Conservation (phyloP, 73 alveolate species). For the Paramecium tetraurelia region DNA sequence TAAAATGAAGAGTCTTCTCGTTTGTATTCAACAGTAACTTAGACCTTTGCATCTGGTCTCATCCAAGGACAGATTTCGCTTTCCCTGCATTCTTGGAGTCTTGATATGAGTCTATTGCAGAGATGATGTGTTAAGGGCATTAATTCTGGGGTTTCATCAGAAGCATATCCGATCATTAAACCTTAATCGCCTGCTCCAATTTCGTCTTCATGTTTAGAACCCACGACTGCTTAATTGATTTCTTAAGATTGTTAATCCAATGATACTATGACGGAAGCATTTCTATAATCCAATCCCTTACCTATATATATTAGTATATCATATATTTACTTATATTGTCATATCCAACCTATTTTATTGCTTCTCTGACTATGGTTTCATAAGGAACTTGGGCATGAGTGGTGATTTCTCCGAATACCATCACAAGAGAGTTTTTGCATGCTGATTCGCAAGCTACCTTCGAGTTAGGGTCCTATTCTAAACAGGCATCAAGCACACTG, state of each 20-base stretch:
- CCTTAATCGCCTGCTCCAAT: conserved; percentile 99
- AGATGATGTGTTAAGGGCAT: conserved; percentile 96
- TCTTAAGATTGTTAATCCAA: conserved; percentile 88
- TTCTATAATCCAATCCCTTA: conserved; percentile 94
- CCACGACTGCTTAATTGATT: conserved; percentile 94
- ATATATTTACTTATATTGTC: conserved; percentile 73
- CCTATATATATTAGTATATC: background rate
- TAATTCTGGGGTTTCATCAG: conserved; percentile 92
- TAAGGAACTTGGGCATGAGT: conserved; percentile 79
- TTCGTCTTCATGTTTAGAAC: conserved; percentile 87
- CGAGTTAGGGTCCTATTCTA: conserved; percentile 90
- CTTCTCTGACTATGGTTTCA: conserved; percentile 92
- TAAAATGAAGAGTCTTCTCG: conserved; percentile 77
- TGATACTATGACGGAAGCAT: conserved; percentile 86
- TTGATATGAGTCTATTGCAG: conserved; percentile 85
- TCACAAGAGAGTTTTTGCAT: conserved; percentile 90
- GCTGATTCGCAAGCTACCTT: conserved; percentile 97
- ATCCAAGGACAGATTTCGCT: conserved; percentile 87
- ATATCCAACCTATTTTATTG: conserved; percentile 90
- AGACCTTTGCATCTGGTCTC: conserved; percentile 99
- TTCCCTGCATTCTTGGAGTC: conserved; percentile 90
- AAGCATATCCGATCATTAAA: conserved; percentile 99
- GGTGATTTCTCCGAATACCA: conserved; percentile 94
- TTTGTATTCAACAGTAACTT: conserved; percentile 95
- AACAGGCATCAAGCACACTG: conserved; percentile 96